Conservation (phyloP, 176 grass and related monocot genomes). For the barley (Hordeum vulgare) region MorexV3_pseudomolecules_assembly NC_058520.1:445983226-445983725, state of each 20-base stretch:
- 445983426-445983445: constrained; percentile 21
- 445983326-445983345: constrained; percentile 16
- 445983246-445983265: neutral
- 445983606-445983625: constrained; percentile 28
- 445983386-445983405: neutral
- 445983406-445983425: constrained; percentile 8
- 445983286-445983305: constrained; percentile 38
- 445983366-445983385: constrained; percentile 29
- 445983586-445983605: constrained; percentile 13
- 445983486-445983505: constrained; percentile 24
- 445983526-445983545: neutral
- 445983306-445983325: constrained; percentile 8
- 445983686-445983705: constrained; percentile 27
- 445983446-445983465: constrained; percentile 18
- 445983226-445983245: constrained; percentile 17
- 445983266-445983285: constrained; percentile 27
- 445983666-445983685: neutral
- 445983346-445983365: constrained; percentile 31
- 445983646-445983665: constrained; percentile 19
- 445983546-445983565: constrained; percentile 24
- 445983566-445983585: constrained; percentile 36
- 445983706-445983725: constrained; percentile 32
- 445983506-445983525: constrained; percentile 26
- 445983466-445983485: neutral
- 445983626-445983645: constrained; percentile 30